phyloP scores from a whole-genome alignment of 192 early-diverging fungal species.

The Podila minutissima region DNA sequence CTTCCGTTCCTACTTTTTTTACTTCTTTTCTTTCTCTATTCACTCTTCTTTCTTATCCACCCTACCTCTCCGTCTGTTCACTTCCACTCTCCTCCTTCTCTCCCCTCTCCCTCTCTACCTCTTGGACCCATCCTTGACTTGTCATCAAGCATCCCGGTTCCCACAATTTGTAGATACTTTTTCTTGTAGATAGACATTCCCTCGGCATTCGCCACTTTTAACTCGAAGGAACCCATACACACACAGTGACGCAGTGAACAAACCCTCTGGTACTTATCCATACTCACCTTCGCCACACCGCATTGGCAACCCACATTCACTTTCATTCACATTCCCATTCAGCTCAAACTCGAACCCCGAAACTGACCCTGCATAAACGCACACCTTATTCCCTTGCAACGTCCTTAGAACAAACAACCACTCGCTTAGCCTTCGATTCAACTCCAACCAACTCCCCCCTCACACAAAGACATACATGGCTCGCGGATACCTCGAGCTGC shows the following conservation, averaged over 20 bases:
- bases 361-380: too few relatives aligned
- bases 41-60: background rate
- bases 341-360: background rate
- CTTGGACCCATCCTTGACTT: too few relatives aligned
- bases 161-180: too few relatives aligned
- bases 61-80: background rate
- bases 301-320: background rate
- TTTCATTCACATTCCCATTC: constrained; percentile 2
- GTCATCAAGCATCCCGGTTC: too few relatives aligned
- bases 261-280: too few relatives aligned
- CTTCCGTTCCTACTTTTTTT: background rate
- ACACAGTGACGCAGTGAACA: too few relatives aligned
- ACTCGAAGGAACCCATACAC: too few relatives aligned
- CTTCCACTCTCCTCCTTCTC: background rate
- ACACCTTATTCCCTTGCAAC: too few relatives aligned
- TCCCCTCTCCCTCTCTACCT: background rate
- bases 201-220: too few relatives aligned
- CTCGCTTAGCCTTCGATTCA: too few relatives aligned
- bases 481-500: constrained; percentile 44
- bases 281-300: background rate
- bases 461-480: constrained; percentile 16
- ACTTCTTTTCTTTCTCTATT: background rate
- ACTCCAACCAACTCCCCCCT: background rate
- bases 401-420: too few relatives aligned
- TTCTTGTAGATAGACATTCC: too few relatives aligned